Percentiles rank a stretch among this genome's conserved stretches.
phyloP scores from a whole-genome alignment of 139 green algal genomes.

The Coccomyxa sp. region DNA sequence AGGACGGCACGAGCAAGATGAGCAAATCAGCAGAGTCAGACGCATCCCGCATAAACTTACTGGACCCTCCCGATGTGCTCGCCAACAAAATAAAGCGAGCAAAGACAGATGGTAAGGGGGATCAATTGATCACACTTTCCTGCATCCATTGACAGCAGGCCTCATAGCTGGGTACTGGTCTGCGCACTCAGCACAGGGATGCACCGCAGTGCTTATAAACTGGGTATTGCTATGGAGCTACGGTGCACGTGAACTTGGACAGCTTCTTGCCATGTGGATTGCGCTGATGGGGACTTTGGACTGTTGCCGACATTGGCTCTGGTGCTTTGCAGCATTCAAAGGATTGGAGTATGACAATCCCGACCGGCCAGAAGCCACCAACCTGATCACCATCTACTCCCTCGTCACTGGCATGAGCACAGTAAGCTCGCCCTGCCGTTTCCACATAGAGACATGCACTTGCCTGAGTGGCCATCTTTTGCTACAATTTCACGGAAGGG shows the following conservation, averaged over 20 bases:
- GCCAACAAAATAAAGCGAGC: constrained; percentile 82
- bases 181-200: too few relatives aligned
- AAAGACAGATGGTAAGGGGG: constrained; percentile 82
- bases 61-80: constrained; percentile 81
- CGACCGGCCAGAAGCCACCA: constrained; percentile 87
- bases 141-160: too few relatives aligned
- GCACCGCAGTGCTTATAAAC: too few relatives aligned
- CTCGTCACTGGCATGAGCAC: constrained; percentile 68
- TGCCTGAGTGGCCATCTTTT: background rate
- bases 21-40: constrained; percentile 90
- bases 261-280: too few relatives aligned
- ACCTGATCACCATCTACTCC: constrained; percentile 96
- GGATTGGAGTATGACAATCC: constrained; percentile 85
- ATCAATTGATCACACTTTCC: background rate
- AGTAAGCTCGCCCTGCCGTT: background rate
- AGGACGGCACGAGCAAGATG: constrained; percentile 96
- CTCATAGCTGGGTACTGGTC: too few relatives aligned
- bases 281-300: too few relatives aligned
- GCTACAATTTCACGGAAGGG: background rate
- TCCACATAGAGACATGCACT: background rate
- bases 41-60: constrained; percentile 87
- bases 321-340: constrained; percentile 8
- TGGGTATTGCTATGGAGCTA: too few relatives aligned
- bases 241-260: too few relatives aligned
- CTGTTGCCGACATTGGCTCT: too few relatives aligned